Percentiles rank a stretch among this genome's conserved stretches.
Conservation (phyloP, 805 yeast species). For the Yamadazyma insecticola region DNA sequence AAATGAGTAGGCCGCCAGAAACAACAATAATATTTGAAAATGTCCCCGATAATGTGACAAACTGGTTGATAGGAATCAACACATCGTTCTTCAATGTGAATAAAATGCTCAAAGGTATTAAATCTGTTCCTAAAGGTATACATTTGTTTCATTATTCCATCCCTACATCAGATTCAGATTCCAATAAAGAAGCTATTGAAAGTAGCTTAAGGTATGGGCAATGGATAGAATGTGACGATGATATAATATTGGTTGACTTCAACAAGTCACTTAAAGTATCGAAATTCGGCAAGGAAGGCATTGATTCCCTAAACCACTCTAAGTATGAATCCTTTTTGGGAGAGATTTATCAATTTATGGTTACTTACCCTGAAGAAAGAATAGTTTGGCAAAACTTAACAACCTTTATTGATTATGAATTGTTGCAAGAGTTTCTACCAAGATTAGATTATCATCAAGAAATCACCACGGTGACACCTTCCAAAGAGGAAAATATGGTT, state of each 20-base stretch:
- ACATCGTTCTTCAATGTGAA: constrained; percentile 43
- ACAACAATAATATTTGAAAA: constrained; percentile 16
- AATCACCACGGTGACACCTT: constrained; percentile 45
- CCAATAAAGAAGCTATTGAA: constrained; percentile 1
- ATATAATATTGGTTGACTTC: constrained; percentile 24
- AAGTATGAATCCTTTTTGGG: constrained; percentile 22
- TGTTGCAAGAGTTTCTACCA: constrained; percentile 17
- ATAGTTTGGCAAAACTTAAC: constrained; percentile 10
- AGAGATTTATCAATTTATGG: constrained; percentile 26
- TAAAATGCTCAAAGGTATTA: constrained; percentile 44
- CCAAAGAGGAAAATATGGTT: constrained; percentile 44
- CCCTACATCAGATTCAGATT: constrained; percentile 6
- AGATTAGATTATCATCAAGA: neutral
- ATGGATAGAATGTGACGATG: constrained; percentile 37
- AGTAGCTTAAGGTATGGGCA: constrained; percentile 28
- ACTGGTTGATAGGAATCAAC: constrained; percentile 42
- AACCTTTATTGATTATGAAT: constrained; percentile 16
- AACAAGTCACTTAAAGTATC: no score
- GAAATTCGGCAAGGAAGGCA: no score
- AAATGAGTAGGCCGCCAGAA: constrained; percentile 18
- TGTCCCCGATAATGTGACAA: constrained; percentile 10
- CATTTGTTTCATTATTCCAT: constrained; percentile 54
- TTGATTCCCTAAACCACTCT: no score
- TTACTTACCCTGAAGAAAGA: constrained; percentile 30
- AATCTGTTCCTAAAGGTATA: constrained; percentile 44